Evolutionary conservation across 192 early-diverging fungal species (phyloP).

Genomic region (Hyaloraphidium curvatum): DNA sequence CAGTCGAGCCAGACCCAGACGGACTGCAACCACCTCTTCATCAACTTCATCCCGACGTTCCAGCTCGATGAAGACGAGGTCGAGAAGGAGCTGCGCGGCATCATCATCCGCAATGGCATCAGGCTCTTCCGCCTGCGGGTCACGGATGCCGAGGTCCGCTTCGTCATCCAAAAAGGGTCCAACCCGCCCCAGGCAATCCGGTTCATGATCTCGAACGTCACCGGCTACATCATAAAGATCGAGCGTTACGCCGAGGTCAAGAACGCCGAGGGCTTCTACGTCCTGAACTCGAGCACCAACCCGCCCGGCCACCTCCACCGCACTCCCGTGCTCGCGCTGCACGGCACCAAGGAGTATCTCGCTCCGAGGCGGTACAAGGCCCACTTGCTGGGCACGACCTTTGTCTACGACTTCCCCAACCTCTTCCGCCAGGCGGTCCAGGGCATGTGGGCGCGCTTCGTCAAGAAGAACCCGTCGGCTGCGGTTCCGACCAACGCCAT

Average conservation of each 20-base stretch:
- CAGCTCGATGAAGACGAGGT: conserved; percentile 67
- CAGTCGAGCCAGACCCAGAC: conserved; percentile 55
- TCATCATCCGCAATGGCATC: conserved; percentile 85
- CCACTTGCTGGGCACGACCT: conserved; percentile 93
- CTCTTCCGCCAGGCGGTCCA: conserved; percentile 80
- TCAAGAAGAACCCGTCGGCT: conserved; percentile 8
- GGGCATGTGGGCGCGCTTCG: conserved; percentile 44
- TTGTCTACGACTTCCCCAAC: conserved; percentile 97
- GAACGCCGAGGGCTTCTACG: conserved; percentile 53
- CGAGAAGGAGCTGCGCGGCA: conserved; percentile 62
- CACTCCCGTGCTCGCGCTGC: conserved; percentile 57
- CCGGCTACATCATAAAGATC: conserved; percentile 77
- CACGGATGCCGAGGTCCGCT: conserved; percentile 90
- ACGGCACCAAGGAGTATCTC: conserved; percentile 86
- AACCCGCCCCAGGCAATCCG: conserved; percentile 57
- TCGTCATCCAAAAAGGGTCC: conserved; percentile 46
- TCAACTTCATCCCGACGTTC: conserved; percentile 96
- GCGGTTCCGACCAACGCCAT: conserved; percentile 39
- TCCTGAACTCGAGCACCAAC: conserved; percentile 59
- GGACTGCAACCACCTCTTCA: conserved; percentile 97
- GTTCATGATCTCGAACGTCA: conserved; percentile 78
- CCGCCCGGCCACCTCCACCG: conserved; percentile 66
- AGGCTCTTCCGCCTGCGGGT: conserved; percentile 85
- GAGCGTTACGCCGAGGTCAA: conserved; percentile 86
- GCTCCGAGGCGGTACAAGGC: conserved; percentile 96